phyloP scores from a whole-genome alignment of 176 grass and related monocot species.

The Musa itinerans region DNA sequence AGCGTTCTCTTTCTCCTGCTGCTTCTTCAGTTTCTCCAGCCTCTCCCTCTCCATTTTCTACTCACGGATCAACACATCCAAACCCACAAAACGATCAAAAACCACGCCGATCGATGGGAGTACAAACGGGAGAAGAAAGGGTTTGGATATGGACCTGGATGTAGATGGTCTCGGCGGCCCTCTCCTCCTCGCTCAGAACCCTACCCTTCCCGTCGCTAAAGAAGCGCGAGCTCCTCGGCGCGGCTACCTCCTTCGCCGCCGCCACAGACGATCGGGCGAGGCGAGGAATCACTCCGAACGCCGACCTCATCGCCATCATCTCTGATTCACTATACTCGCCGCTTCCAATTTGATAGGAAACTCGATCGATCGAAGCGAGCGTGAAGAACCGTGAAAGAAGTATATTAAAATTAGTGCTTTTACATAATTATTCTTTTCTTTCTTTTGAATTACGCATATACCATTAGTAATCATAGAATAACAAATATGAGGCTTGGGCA shows the following conservation, averaged over 20 bases:
- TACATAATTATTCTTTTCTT: no score
- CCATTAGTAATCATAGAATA: no score
- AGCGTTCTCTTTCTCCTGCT: slow-evolving; percentile 49
- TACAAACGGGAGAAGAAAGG: background rate
- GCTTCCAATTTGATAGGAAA: background rate
- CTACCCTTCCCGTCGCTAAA: slow-evolving; percentile 55
- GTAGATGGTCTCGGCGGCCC: slow-evolving; percentile 72
- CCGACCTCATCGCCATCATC: slow-evolving; percentile 6
- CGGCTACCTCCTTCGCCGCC: slow-evolving; percentile 25
- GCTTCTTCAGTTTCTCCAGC: slow-evolving; percentile 65
- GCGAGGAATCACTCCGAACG: background rate
- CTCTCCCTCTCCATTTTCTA: slow-evolving; percentile 98
- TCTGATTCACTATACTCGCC: background rate
- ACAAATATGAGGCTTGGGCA: no score
- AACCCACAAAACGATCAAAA: background rate
- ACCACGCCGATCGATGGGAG: background rate
- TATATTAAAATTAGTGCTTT: no score
- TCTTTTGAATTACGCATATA: no score
- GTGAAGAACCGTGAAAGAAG: no score
- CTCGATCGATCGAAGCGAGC: background rate
- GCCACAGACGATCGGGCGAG: slow-evolving; percentile 5
- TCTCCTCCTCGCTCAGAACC: slow-evolving; percentile 83
- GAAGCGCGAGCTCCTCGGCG: slow-evolving; percentile 30
- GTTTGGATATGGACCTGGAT: slow-evolving; percentile 39
- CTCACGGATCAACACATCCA: slow-evolving; percentile 5